phyloP scores from a whole-genome alignment of 352 stramenopile species.

The Pythium periplocum region DNA sequence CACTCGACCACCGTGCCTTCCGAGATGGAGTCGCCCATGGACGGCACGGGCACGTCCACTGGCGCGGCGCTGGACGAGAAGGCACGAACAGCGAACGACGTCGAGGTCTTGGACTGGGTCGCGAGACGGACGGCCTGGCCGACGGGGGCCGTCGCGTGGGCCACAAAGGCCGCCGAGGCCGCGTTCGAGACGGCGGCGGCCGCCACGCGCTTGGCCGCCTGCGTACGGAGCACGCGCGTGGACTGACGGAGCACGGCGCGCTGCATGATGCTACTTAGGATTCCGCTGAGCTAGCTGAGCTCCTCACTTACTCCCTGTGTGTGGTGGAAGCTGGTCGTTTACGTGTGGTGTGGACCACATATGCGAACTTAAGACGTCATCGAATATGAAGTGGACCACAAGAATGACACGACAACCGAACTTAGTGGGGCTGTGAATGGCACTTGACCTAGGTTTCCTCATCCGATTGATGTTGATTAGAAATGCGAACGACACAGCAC shows the following conservation, averaged over 20 bases:
- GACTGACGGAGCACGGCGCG: conserved; percentile 16
- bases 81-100: conserved; percentile 11
- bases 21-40: conserved; percentile 95
- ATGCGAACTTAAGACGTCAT: too few species aligned
- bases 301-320: too few species aligned
- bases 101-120: background rate
- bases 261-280: conserved; percentile 10
- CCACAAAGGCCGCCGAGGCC: conserved; percentile 1
- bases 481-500: too few species aligned
- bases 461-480: too few species aligned
- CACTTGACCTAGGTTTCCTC: too few species aligned
- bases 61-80: conserved; percentile 28
- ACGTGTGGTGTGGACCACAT: too few species aligned
- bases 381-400: too few species aligned
- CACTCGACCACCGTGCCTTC: conserved; percentile 97
- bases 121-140: background rate
- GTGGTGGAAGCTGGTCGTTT: too few species aligned
- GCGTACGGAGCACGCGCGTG: conserved; percentile 10
- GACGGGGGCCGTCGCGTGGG: background rate
- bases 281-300: too few species aligned
- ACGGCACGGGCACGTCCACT: conserved; percentile 76
- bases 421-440: too few species aligned
- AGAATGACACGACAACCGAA: too few species aligned
- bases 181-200: conserved; percentile 1
- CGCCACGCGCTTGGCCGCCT: background rate